Conservation (phyloP, 148 eudicot species). For the Camellia japonica region DNA sequence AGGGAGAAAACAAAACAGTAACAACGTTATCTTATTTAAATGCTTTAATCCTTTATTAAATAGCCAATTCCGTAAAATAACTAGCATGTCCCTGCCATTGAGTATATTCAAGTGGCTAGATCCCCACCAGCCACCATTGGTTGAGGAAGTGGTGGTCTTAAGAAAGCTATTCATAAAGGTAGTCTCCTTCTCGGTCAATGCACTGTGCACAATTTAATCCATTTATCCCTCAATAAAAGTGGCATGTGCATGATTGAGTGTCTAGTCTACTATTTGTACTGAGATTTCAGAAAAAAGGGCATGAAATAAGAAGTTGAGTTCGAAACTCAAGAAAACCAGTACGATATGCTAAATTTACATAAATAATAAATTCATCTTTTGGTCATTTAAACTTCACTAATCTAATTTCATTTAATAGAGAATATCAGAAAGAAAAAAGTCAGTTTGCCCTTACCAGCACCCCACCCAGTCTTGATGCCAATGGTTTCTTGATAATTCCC, state of each 20-base stretch:
- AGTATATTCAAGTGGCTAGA: neutral
- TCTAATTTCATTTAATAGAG: neutral
- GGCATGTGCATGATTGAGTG: neutral
- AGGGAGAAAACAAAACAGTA: conserved; percentile 1
- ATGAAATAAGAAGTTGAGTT: neutral
- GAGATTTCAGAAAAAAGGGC: neutral
- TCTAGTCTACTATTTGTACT: neutral
- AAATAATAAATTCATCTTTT: neutral
- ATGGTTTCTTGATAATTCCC: conserved; percentile 77
- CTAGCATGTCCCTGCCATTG: neutral
- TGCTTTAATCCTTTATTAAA: neutral
- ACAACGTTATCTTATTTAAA: neutral
- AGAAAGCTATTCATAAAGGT: neutral
- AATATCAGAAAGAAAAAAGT: neutral
- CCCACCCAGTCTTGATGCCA: conserved; percentile 88
- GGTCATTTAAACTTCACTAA: neutral
- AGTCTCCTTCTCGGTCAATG: neutral
- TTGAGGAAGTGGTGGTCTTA: neutral
- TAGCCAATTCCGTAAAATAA: neutral
- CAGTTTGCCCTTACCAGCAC: conserved; percentile 56
- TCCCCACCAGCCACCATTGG: neutral
- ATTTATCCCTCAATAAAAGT: neutral
- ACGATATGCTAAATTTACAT: neutral
- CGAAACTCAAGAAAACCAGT: neutral
- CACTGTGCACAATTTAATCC: neutral